phyloP scores from a whole-genome alignment of 2,329 filamentous ascomycete genomes.

The Macrophomina tecta region DNA sequence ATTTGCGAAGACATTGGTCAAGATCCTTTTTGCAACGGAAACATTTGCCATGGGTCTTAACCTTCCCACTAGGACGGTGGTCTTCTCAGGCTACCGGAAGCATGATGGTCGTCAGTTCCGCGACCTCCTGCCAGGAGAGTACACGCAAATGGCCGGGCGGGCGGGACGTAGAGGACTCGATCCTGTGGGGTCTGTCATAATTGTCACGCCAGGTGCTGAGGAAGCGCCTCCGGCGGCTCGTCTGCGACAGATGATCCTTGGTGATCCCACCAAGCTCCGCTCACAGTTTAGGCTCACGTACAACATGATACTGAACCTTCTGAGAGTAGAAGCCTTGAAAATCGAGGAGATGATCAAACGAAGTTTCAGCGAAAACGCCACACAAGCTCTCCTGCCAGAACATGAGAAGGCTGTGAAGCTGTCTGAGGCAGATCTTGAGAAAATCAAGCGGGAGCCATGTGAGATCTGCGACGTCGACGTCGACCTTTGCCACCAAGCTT shows the following conservation, averaged over 20 bases:
- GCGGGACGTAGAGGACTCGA: slow-evolving; percentile 93
- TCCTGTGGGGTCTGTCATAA: slow-evolving; percentile 90
- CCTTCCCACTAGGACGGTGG: slow-evolving; percentile 91
- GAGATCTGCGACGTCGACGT: slow-evolving; percentile 80
- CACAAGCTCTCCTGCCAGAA: slow-evolving; percentile 89
- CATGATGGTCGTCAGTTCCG: slow-evolving; percentile 92
- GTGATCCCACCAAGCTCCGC: slow-evolving; percentile 90
- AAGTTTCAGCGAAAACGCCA: slow-evolving; percentile 97
- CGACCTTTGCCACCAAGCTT: slow-evolving; percentile 79
- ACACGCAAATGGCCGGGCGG: slow-evolving; percentile 97
- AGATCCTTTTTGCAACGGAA: slow-evolving; percentile 96
- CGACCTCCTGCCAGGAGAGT: slow-evolving; percentile 91
- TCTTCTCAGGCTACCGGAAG: slow-evolving; percentile 96
- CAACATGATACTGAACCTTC: slow-evolving; percentile 97
- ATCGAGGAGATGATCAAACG: slow-evolving; percentile 99
- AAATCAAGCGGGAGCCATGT: slow-evolving; percentile 86
- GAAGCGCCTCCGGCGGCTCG: slow-evolving; percentile 87
- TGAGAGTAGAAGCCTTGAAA: slow-evolving; percentile 94
- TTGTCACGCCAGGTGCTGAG: slow-evolving; percentile 79
- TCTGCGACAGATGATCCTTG: slow-evolving; percentile 91
- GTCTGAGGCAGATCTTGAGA: slow-evolving; percentile 88
- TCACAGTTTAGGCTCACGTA: slow-evolving; percentile 98
- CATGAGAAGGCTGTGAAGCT: slow-evolving; percentile 94
- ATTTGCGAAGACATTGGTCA: slow-evolving; percentile 93
- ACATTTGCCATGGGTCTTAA: slow-evolving; percentile 99